phyloP scores from a whole-genome alignment of 2,329 filamentous ascomycete genomes.

The Microascus cirrosus region DNA sequence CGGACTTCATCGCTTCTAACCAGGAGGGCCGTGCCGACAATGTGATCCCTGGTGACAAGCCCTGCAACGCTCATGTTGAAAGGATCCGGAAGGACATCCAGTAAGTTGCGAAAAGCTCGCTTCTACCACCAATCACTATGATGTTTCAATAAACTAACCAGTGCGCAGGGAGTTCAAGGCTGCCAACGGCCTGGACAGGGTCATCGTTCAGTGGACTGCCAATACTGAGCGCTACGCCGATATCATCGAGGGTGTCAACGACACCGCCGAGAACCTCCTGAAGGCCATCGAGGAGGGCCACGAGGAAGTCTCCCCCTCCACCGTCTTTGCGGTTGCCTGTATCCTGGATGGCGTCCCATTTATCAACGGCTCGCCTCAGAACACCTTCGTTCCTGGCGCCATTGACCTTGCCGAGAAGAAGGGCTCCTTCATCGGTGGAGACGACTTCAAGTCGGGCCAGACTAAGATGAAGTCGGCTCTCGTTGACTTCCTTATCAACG shows the following conservation, averaged over 20 bases:
- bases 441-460: slow-evolving; percentile 99
- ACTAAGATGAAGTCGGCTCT: slow-evolving; percentile 99
- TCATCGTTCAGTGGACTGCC: slow-evolving; percentile 96
- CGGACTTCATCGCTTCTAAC: slow-evolving; percentile 98
- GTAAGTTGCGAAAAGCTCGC: slow-evolving; percentile 5
- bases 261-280: slow-evolving; percentile 89
- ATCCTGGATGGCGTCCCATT: slow-evolving; percentile 86
- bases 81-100: slow-evolving; percentile 84
- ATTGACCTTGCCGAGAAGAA: slow-evolving; percentile 82
- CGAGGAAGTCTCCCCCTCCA: slow-evolving; percentile 87
- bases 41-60: slow-evolving; percentile 70
- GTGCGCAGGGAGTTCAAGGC: slow-evolving; percentile 75
- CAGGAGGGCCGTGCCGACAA: slow-evolving; percentile 96
- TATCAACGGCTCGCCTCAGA: slow-evolving; percentile 98
- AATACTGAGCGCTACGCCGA: slow-evolving; percentile 98
- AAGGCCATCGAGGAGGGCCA: slow-evolving; percentile 79
- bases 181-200: slow-evolving; percentile 76
- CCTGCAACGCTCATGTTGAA: slow-evolving; percentile 79
- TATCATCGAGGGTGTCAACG: slow-evolving; percentile 78
- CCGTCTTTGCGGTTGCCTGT: slow-evolving; percentile 87
- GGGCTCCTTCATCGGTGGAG: slow-evolving; percentile 84
- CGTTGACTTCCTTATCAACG: slow-evolving; percentile 96
- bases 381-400: slow-evolving; percentile 93
- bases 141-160: neutral
- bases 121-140: neutral